These are phyloP conservation scores for Aphanomyces stellatus DNA, from an alignment of 352 stramenopile species.

Conservation along the genomic window DNA sequence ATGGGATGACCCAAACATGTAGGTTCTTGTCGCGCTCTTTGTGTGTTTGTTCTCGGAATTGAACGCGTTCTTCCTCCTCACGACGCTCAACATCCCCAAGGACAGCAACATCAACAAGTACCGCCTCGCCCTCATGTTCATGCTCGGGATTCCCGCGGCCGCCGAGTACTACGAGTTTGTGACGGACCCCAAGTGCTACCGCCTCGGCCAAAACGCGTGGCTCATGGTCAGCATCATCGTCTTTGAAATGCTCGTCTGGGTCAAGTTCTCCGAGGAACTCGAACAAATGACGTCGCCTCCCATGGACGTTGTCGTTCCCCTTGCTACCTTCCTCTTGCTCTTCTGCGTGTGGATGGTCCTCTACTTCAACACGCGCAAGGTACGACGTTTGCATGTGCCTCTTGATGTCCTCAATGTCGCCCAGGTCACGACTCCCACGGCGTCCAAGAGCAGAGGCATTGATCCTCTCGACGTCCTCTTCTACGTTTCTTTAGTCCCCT, in stretches of 20 bases:
- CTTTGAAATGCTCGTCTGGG: conserved; percentile 73
- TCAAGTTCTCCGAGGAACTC: conserved; percentile 68
- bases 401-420: too few species aligned
- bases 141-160: conserved; percentile 68
- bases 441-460: background rate
- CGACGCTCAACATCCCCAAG: conserved; percentile 79
- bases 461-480: conserved; percentile 66
- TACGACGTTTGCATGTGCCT: too few species aligned
- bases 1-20: background rate
- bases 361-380: conserved; percentile 36
- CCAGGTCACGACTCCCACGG: too few species aligned
- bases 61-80: conserved; percentile 92
- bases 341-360: conserved; percentile 72
- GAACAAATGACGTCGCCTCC: conserved; percentile 53
- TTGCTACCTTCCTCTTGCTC: conserved; percentile 50
- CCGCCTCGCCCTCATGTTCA: conserved; percentile 62
- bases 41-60: conserved; percentile 82
- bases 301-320: conserved; percentile 41
- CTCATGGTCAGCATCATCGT: conserved; percentile 69
- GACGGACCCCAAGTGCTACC: conserved; percentile 60
- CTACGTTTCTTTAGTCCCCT: conserved; percentile 72
- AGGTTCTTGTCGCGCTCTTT: conserved; percentile 79
- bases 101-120: conserved; percentile 82
- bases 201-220: conserved; percentile 75
- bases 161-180: conserved; percentile 86